Evolutionary conservation across 192 early-diverging fungal species (phyloP), one percentile per base, ranked within the genome.

Genomic region (Chytriomyces confervae): DNA sequence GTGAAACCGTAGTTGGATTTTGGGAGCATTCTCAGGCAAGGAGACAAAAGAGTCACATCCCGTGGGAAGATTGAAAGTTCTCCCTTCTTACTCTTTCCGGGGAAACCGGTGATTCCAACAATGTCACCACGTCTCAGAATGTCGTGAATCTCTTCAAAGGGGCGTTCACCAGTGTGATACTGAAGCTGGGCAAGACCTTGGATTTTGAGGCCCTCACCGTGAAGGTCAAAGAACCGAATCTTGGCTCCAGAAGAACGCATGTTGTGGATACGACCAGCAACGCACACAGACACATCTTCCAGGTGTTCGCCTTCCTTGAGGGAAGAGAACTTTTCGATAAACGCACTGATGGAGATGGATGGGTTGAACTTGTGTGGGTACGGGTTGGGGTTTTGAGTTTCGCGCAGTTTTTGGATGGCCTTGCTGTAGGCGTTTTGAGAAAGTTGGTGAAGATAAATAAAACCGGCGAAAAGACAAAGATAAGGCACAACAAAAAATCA

Each of bases 291-390:
- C 45, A 91, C 87, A 57, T 93, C 91, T 20, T 89, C 88, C 20
- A 87, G 77, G 20, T 86, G 84, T 72, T 95, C 92, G 44, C 92
- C 93, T 66, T 86, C 81, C 81, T 92, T 84, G 66, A 98, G 79
- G 36, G 69, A 66, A 65, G 66, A 82, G 81, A 88, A 99, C 89
- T 95, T 95, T 78, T 91, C 88, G 73, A 97, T 96, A 75, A 94
- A 99, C 23, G 88, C 91, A 50, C 93, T 88, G 72, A 99, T 67
- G 11, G 93, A 94, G 77, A 95, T 89, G 61, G 87, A 85, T 29
- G 97, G 96, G 61, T 96, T 84, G 92, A 97, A 99, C 91, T 99
- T 99, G 92, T 99, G 93, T 65, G 97, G 97, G 82, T 99, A 99
- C 63, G 97, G 96, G 79, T 93, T 92, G 76, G 96, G 94, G 50